Evolutionary conservation across 371 early-diverging fungal genomes (phyloP), one percentile per base, ranked within the genome.

Genomic region (Mortierella sp.): DNA sequence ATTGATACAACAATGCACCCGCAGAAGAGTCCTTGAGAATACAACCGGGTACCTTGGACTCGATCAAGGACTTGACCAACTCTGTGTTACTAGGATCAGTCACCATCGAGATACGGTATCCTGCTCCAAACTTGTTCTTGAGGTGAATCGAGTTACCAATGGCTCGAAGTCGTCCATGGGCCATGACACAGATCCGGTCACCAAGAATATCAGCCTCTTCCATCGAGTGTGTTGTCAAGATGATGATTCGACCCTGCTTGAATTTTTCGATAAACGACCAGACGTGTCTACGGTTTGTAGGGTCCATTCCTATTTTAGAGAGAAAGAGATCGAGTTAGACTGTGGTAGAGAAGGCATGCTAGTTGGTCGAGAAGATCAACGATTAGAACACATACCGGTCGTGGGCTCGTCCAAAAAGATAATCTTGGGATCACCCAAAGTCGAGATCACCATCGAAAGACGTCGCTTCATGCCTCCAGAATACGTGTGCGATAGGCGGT

Each of bases 331-430:
- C n/a, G n/a, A n/a, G n/a, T n/a, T n/a, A n/a, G n/a, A n/a, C n/a
- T n/a, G n/a, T n/a, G 30, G 48, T 15, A 53, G 29, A 62, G 19
- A 21, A 21, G 4, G 16, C 4, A 4, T 21, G n/a, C 53, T 11
- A 57, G 9, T 51, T 15, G 26, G 9, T 11, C 28, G 16, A 60
- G 48, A 14, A 11, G 57, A 11, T n/a, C 4, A 18, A n/a, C 60
- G 7, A 45, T 51, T 52, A 19, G 30, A 57, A 44, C 60, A 4
- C 46, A 26, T 69, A 70, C 85, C 90, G 18, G 89, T 91, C 1
- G 93, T 91, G 0, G 91, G 90, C 68, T 94, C 91, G 82, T 94
- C 95, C 83, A 94, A 79, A 76, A 95, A 89, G 50, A 93, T 83
- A 62, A 93, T 86, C 59, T 82, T 81, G 37, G 93, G 93, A 72